phyloP scores from a whole-genome alignment of 352 stramenopile genomes.

The Halophytophthora polymorphica region DNA sequence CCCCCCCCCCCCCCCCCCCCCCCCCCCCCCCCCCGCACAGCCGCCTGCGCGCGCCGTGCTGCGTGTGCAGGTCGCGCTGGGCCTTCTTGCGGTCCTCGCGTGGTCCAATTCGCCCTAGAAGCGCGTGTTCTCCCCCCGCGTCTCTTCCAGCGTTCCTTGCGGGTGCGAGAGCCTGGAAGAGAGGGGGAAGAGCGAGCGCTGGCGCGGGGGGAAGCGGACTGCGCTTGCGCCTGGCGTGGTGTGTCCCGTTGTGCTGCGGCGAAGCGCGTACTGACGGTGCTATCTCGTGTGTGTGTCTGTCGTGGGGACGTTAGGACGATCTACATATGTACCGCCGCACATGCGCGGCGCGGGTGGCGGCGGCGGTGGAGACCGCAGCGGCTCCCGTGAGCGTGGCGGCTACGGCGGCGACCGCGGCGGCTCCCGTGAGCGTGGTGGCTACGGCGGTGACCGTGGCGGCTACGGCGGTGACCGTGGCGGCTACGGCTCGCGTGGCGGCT shows the following conservation, averaged over 20 bases:
- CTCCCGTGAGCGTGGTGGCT: slow-evolving; percentile 22
- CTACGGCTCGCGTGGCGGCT: slow-evolving; percentile 26
- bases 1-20: no score
- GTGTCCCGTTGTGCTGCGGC: not conserved
- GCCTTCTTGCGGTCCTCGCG: no score
- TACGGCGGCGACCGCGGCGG: slow-evolving; percentile 21
- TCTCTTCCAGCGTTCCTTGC: not conserved
- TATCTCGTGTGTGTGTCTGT: slow-evolving; percentile 1
- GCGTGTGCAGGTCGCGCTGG: not conserved
- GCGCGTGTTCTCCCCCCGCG: not conserved
- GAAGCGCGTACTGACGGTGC: slow-evolving; percentile 9
- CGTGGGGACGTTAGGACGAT: slow-evolving; percentile 42
- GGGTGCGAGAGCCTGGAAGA: not conserved
- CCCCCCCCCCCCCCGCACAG: no score
- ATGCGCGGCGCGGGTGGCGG: slow-evolving; percentile 41
- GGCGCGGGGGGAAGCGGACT: not conserved
- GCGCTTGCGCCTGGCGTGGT: no score
- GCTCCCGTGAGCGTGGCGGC: slow-evolving; percentile 23
- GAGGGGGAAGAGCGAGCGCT: not conserved
- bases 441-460: slow-evolving; percentile 29
- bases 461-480: slow-evolving; percentile 29
- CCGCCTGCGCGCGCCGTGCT: no score
- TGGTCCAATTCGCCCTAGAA: no score
- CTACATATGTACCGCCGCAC: slow-evolving; percentile 74
- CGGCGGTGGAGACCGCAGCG: slow-evolving; percentile 23